A percentile compares a stretch with the other conserved stretches of the same genome.
Evolutionary conservation across 2,329 filamentous ascomycete species (phyloP).

Genomic region (Beauveria varroae): DNA sequence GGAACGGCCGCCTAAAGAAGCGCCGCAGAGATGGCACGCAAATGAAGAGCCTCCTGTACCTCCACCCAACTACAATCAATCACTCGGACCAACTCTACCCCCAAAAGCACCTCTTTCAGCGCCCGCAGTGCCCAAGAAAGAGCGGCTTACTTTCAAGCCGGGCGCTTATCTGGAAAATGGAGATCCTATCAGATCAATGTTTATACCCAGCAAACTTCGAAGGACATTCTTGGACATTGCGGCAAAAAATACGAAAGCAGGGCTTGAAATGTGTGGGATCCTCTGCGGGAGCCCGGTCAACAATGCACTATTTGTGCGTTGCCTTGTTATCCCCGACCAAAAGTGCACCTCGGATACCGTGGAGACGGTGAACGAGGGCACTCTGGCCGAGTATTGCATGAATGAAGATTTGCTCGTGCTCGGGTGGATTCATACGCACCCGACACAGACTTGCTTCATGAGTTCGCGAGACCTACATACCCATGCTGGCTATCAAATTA

Average conservation of each 20-base stretch:
- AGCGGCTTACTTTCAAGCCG: conserved; percentile 61
- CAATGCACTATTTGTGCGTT: conserved; percentile 86
- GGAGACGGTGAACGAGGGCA: conserved; percentile 81
- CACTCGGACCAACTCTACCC: neutral
- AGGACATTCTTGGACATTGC: conserved; percentile 68
- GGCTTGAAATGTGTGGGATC: conserved; percentile 92
- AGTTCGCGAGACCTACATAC: conserved; percentile 91
- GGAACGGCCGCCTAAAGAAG: conserved; percentile 25
- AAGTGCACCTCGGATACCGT: conserved; percentile 87
- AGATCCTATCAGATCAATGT: conserved; percentile 75
- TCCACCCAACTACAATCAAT: conserved; percentile 8
- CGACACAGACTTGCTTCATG: conserved; percentile 96
- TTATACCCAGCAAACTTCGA: conserved; percentile 72
- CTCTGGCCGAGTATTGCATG: conserved; percentile 84
- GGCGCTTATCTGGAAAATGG: conserved; percentile 88
- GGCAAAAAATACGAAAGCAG: conserved; percentile 65
- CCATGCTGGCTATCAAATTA: conserved; percentile 87
- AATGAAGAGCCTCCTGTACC: conserved; percentile 4
- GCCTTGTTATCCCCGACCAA: conserved; percentile 85
- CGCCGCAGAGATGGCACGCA: conserved; percentile 6
- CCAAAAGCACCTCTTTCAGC: conserved; percentile 9
- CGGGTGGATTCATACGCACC: conserved; percentile 98
- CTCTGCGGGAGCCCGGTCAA: conserved; percentile 85
- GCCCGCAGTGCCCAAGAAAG: conserved; percentile 34
- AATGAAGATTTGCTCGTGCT: conserved; percentile 75